These are phyloP conservation scores for Coniochaeta pulveracea DNA, from an alignment of 2,329 filamentous ascomycete genomes.

Conservation along the genomic window DNA sequence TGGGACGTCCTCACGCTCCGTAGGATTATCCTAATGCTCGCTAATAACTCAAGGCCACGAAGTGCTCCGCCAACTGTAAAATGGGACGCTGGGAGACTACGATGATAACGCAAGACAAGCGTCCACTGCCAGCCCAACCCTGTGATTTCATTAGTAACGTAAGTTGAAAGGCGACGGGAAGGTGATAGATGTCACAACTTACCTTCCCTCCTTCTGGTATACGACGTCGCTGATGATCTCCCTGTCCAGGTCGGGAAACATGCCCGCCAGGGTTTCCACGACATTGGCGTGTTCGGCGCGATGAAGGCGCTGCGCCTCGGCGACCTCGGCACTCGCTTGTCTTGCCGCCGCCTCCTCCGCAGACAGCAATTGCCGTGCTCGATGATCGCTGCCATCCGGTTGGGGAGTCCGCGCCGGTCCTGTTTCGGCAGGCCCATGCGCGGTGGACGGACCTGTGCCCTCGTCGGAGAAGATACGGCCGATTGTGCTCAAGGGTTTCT, in stretches of 20 bases:
- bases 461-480: constrained; percentile 85
- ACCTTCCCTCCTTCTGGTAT: constrained; percentile 88
- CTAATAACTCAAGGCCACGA: neutral
- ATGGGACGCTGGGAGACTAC: constrained; percentile 11
- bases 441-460: constrained; percentile 21
- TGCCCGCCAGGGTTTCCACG: constrained; percentile 85
- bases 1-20: too few species aligned
- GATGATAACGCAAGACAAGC: constrained; percentile 63
- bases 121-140: constrained; percentile 76
- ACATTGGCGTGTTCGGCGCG: constrained; percentile 79
- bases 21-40: too few species aligned
- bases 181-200: constrained; percentile 31
- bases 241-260: constrained; percentile 92
- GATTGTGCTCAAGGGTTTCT: constrained; percentile 81
- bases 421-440: constrained; percentile 16
- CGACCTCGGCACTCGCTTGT: constrained; percentile 81
- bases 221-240: constrained; percentile 97
- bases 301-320: constrained; percentile 75
- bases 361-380: constrained; percentile 37
- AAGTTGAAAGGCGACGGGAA: constrained; percentile 2
- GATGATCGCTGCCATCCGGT: constrained; percentile 22
- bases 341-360: constrained; percentile 82
- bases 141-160: constrained; percentile 19
- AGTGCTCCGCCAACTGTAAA: neutral
- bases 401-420: constrained; percentile 23